Evolutionary conservation across 441 rosid species (phyloP).

Genomic region (Bruguiera hainesii): DNA sequence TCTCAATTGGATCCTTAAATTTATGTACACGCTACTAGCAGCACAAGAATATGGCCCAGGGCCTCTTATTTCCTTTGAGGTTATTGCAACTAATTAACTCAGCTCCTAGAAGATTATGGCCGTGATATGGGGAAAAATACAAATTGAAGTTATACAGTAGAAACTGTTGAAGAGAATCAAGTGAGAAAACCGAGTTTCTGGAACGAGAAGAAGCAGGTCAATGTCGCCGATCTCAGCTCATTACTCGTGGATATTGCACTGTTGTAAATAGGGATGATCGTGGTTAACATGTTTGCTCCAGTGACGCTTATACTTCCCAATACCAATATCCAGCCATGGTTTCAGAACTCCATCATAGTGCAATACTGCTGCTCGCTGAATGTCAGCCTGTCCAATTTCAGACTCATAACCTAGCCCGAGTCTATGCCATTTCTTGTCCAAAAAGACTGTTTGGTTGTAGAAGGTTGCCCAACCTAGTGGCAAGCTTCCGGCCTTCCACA

Average conservation of each 20-base stretch:
- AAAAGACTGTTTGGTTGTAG: conserved; percentile 43
- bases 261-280: conserved; percentile 60
- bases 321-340: conserved; percentile 82
- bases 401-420: conserved; percentile 74
- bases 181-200: conserved; percentile 21
- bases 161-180: conserved; percentile 28
- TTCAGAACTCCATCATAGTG: conserved; percentile 86
- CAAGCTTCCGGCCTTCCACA: conserved; percentile 79
- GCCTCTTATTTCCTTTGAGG: conserved; percentile 19
- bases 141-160: conserved; percentile 27
- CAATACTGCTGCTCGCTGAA: conserved; percentile 67
- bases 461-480: conserved; percentile 81
- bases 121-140: conserved; percentile 14
- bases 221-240: conserved; percentile 1
- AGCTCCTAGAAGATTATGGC: conserved; percentile 25
- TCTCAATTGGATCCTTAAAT: conserved; percentile 16
- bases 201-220: conserved; percentile 10
- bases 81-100: conserved; percentile 25
- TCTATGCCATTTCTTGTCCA: conserved; percentile 72
- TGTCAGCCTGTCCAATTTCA: conserved; percentile 32
- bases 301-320: conserved; percentile 50
- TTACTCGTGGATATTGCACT: conserved; percentile 77
- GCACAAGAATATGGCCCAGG: conserved; percentile 6
- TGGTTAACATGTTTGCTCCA: conserved; percentile 68
- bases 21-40: conserved; percentile 28